Evolutionary conservation across 495 filamentous ascomycete species (phyloP).

Genomic region (Penicillium egyptiacum): DNA sequence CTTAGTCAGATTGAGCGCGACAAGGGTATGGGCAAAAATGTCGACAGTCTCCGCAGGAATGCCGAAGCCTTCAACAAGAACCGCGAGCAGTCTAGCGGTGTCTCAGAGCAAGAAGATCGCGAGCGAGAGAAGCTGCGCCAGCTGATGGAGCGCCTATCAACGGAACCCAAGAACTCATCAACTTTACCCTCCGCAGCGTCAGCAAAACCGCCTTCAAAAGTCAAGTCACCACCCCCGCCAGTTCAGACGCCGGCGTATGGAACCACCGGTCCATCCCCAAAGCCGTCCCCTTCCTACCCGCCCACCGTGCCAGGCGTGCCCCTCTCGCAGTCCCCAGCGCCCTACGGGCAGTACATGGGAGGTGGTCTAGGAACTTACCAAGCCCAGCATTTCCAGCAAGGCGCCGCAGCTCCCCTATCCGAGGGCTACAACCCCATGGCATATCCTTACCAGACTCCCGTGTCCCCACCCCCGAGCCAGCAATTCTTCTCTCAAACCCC

Average conservation of each 20-base stretch:
- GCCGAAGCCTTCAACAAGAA: constrained; percentile 96
- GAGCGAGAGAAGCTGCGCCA: constrained; percentile 83
- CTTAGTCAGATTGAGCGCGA: constrained; percentile 84
- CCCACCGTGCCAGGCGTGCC: constrained; percentile 34
- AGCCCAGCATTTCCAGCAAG: constrained; percentile 48
- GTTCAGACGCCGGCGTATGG: constrained; percentile 42
- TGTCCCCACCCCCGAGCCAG: constrained; percentile 47
- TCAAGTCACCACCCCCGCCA: constrained; percentile 46
- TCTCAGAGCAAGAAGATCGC: constrained; percentile 73
- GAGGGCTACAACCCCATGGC: constrained; percentile 57
- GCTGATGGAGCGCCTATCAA: constrained; percentile 93
- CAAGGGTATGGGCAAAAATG: constrained; percentile 84
- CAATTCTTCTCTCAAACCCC: constrained; percentile 45
- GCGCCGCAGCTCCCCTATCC: constrained; percentile 44
- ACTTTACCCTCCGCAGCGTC: constrained; percentile 42
- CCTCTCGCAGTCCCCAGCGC: constrained; percentile 43
- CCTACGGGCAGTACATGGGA: constrained; percentile 44
- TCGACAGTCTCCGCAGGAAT: constrained; percentile 89
- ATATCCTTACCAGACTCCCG: constrained; percentile 51
- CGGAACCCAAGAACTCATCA: constrained; percentile 58
- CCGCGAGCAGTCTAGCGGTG: constrained; percentile 53
- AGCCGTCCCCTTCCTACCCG: constrained; percentile 51
- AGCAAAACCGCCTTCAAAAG: constrained; percentile 40
- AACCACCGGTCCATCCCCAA: constrained; percentile 36
- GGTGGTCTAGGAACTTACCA: constrained; percentile 31